These are phyloP conservation scores for Saccharomycopsis amapae DNA, from an alignment of 805 yeast species.

Conservation along the genomic window DNA sequence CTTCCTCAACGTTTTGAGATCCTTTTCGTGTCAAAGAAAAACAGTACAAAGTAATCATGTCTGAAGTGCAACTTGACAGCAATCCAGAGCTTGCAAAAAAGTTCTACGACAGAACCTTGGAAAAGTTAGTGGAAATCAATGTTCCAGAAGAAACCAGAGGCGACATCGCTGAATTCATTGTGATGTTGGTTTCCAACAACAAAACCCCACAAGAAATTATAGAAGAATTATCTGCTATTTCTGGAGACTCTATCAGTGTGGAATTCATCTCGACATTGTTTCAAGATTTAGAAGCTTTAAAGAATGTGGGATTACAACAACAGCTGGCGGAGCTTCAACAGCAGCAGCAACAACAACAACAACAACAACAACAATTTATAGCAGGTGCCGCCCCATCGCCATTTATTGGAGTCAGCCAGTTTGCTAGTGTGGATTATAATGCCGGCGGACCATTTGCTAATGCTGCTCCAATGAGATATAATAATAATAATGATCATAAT, in stretches of 20 bases:
- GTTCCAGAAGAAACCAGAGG: slow-evolving; percentile 23
- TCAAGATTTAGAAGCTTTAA: slow-evolving; percentile 44
- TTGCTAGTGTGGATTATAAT: not conserved
- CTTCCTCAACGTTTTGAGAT: no score
- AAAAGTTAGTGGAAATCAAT: slow-evolving; percentile 9
- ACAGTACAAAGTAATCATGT: no score
- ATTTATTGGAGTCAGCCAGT: not conserved
- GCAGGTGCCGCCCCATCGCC: slow-evolving; percentile 2
- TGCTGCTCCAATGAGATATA: not conserved
- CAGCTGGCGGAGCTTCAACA: slow-evolving; percentile 9
- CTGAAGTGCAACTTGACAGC: slow-evolving; percentile 7
- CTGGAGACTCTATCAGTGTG: slow-evolving; percentile 53
- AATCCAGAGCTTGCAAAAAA: slow-evolving; percentile 7
- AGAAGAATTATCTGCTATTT: slow-evolving; percentile 51
- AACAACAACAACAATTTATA: slow-evolving; percentile 6
- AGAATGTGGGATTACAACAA: slow-evolving; percentile 27
- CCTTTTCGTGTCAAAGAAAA: no score
- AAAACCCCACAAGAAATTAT: slow-evolving; percentile 54
- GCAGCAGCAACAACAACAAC: slow-evolving; percentile 21
- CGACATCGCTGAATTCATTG: slow-evolving; percentile 67
- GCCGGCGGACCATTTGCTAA: not conserved
- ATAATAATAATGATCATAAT: not conserved
- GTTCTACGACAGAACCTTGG: slow-evolving; percentile 8
- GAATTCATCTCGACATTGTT: slow-evolving; percentile 51
- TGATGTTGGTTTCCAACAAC: slow-evolving; percentile 63